A percentile compares a stretch with the other conserved stretches of the same genome.
Evolutionary conservation across 345 rosid species (phyloP).

Genomic region (Dipteronia dyeriana): DNA sequence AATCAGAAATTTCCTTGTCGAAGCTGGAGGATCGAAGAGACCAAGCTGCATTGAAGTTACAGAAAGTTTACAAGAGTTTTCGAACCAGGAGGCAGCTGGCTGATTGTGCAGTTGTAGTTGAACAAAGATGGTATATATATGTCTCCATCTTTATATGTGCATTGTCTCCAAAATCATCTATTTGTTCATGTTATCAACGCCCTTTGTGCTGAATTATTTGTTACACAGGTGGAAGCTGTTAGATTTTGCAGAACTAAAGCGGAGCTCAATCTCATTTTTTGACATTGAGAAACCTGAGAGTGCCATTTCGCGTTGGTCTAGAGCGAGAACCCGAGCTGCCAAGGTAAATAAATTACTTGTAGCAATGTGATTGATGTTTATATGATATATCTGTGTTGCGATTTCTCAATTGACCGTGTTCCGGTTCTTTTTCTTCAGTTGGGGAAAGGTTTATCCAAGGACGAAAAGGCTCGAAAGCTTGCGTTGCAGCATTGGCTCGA

Average conservation of each 20-base stretch:
- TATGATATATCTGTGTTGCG: not conserved
- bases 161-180: too few species aligned
- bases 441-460: slow-evolving; percentile 89
- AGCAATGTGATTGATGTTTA: not conserved
- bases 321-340: slow-evolving; percentile 88
- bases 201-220: too few species aligned
- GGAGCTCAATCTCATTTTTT: slow-evolving; percentile 89
- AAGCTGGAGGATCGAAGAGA: slow-evolving; percentile 26
- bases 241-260: slow-evolving; percentile 90
- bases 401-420: not conserved
- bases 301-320: slow-evolving; percentile 87
- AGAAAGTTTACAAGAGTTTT: slow-evolving; percentile 91
- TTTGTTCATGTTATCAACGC: too few species aligned
- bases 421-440: slow-evolving; percentile 42
- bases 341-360: slow-evolving; percentile 49
- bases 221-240: slow-evolving; percentile 76
- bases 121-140: slow-evolving; percentile 78
- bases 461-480: slow-evolving; percentile 78
- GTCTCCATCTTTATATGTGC: not conserved
- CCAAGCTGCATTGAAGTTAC: slow-evolving; percentile 78
- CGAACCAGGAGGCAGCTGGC: slow-evolving; percentile 89
- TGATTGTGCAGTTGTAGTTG: slow-evolving; percentile 89
- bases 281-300: slow-evolving; percentile 79
- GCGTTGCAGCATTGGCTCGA: slow-evolving; percentile 98
- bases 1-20: not conserved